Conservation (phyloP, 345 rosid genomes). For the Eucalyptus urophylla region DNA sequence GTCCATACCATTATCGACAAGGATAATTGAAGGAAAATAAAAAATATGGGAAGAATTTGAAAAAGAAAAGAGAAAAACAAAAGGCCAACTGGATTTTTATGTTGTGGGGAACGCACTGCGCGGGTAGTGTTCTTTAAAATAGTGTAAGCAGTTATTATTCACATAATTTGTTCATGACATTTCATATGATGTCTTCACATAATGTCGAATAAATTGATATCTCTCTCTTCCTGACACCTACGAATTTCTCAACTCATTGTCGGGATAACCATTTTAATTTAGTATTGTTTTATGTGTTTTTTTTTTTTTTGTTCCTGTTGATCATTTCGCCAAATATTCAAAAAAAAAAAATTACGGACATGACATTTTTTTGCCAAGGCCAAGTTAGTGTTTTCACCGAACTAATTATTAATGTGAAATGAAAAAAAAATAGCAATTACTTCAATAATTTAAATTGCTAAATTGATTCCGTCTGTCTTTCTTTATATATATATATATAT, state of each 20-base stretch:
- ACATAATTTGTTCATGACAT: neutral
- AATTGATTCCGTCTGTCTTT: neutral
- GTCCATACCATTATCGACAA: neutral
- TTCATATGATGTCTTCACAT: neutral
- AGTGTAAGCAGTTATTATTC: neutral
- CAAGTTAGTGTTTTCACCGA: neutral
- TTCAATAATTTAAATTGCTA: neutral
- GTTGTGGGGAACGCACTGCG: neutral
- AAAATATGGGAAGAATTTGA: neutral
- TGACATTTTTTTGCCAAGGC: neutral
- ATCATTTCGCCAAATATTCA: neutral
- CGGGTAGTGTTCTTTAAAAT: neutral
- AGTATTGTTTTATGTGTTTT: neutral
- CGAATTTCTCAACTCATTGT: neutral
- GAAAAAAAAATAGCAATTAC: neutral
- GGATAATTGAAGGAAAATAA: neutral
- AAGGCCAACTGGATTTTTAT: neutral
- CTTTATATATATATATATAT: too few relatives aligned
- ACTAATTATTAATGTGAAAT: neutral
- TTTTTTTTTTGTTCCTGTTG: neutral
- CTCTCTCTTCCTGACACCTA: neutral
- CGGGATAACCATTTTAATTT: neutral
- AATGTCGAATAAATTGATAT: neutral
- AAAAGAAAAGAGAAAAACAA: neutral
- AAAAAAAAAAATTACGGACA: neutral